Evolutionary conservation across 1,284 basidiomycete species (phyloP).

Genomic region (Sphagnurus paluster): DNA sequence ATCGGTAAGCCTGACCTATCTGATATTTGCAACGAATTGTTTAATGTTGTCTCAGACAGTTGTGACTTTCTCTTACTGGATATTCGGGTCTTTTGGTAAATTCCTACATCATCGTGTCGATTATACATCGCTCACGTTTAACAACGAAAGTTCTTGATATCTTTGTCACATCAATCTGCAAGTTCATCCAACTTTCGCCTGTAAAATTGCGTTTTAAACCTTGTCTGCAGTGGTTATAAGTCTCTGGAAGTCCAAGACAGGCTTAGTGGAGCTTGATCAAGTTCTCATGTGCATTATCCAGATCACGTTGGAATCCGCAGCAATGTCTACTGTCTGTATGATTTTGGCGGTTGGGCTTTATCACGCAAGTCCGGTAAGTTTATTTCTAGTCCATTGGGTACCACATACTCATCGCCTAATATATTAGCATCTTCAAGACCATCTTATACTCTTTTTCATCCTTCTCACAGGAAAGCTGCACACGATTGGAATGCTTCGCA

Average conservation of each 20-base stretch:
- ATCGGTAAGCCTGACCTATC: conserved; percentile 23
- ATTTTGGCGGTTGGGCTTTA: conserved; percentile 41
- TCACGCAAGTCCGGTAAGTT: conserved; percentile 36
- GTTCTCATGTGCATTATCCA: conserved; percentile 42
- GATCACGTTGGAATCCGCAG: conserved; percentile 50
- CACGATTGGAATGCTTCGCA: conserved; percentile 45
- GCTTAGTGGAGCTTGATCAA: conserved; percentile 41
- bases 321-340: conserved; percentile 45
- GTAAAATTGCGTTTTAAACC: not conserved
- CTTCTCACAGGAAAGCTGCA: conserved; percentile 53
- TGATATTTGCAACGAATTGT: not conserved
- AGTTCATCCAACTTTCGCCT: conserved; percentile 11
- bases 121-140: not conserved
- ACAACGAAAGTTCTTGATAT: conserved; percentile 37
- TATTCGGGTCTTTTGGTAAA: conserved; percentile 39
- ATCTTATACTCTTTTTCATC: conserved; percentile 49
- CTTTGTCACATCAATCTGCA: conserved; percentile 42
- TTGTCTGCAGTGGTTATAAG: conserved; percentile 36
- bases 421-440: conserved; percentile 31
- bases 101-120: not conserved
- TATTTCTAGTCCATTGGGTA: not conserved
- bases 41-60: conserved; percentile 29
- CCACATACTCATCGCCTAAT: not conserved
- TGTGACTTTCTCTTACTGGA: conserved; percentile 43
- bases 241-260: conserved; percentile 46